Percentiles rank a stretch among this genome's conserved stretches.
Conservation (phyloP, 1,284 basidiomycete species). For the Coniferiporia weirii region DNA sequence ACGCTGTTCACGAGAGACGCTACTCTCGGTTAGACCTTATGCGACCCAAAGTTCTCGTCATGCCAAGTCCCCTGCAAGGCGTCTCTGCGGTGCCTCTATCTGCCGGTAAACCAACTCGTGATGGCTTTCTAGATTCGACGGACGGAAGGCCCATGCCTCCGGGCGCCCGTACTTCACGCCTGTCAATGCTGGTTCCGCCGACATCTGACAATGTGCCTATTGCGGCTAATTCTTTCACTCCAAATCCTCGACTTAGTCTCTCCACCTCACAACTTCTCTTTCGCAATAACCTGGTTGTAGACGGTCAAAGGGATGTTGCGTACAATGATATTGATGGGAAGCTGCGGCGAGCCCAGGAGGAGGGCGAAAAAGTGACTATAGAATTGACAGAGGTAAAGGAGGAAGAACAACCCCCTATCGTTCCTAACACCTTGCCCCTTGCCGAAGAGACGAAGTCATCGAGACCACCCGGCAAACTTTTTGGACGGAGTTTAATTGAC, state of each 20-base stretch:
- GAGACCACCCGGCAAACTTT: conserved; percentile 70
- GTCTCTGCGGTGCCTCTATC: conserved; percentile 30
- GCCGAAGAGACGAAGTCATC: conserved; percentile 38
- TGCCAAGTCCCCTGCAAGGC: conserved; percentile 76
- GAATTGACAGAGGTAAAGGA: conserved; percentile 35
- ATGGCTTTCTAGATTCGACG: conserved; percentile 57
- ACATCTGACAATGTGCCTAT: conserved; percentile 33
- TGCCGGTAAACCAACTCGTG: conserved; percentile 30
- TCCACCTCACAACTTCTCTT: conserved; percentile 76
- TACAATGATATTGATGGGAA: conserved; percentile 53
- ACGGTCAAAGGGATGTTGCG: conserved; percentile 56
- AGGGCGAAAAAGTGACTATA: conserved; percentile 65
- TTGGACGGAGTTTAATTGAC: conserved; percentile 76
- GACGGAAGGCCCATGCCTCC: conserved; percentile 68
- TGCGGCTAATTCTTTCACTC: conserved; percentile 67
- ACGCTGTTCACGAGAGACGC: conserved; percentile 40
- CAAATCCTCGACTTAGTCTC: conserved; percentile 67
- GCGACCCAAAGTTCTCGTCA: conserved; percentile 76
- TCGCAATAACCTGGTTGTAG: conserved; percentile 65
- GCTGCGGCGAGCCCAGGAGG: conserved; percentile 61
- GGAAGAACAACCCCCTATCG: conserved; percentile 30
- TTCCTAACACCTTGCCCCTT: conserved; percentile 14
- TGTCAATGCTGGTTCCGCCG: conserved; percentile 28
- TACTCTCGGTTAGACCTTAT: conserved; percentile 71
- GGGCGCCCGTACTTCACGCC: conserved; percentile 52